phyloP scores from a whole-genome alignment of 192 early-diverging fungal genomes.

The Backusella circina region DNA sequence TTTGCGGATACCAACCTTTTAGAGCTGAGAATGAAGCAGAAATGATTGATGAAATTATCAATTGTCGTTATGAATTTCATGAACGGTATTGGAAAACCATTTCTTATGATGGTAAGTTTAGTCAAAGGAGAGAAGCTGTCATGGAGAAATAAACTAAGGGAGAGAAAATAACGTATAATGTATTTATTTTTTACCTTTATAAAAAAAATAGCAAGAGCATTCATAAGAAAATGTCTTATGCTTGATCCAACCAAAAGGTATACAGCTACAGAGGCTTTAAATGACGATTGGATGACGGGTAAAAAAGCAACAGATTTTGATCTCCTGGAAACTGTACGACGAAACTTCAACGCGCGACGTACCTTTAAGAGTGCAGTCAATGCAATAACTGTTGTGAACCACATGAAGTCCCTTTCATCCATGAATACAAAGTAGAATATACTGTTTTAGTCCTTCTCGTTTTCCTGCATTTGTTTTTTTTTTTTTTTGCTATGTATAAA shows the following conservation, averaged over 20 bases:
- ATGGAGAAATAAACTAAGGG: neutral
- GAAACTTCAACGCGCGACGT: conserved; percentile 67
- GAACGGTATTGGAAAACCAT: conserved; percentile 77
- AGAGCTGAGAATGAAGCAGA: conserved; percentile 54
- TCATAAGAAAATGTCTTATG: conserved; percentile 61
- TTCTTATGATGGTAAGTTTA: conserved; percentile 66
- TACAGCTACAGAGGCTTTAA: conserved; percentile 76
- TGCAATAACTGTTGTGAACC: conserved; percentile 56
- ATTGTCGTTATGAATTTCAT: conserved; percentile 65
- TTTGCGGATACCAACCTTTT: conserved; percentile 82
- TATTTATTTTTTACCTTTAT: neutral
- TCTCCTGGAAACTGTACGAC: conserved; percentile 76
- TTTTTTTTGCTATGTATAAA: neutral
- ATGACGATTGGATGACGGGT: conserved; percentile 79
- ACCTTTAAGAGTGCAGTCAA: conserved; percentile 63
- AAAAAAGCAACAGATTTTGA: conserved; percentile 60
- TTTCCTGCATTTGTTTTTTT: neutral
- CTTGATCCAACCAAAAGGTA: conserved; percentile 70
- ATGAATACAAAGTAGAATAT: neutral
- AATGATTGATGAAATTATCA: conserved; percentile 57
- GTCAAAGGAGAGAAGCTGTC: neutral
- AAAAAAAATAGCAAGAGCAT: conserved; percentile 57
- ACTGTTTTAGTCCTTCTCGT: neutral
- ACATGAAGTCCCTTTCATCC: conserved; percentile 19
- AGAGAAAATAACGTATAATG: neutral